Base-by-base conservation (phyloP, 805 yeast genomes). In the Cyberlindnera maritima region DNA sequence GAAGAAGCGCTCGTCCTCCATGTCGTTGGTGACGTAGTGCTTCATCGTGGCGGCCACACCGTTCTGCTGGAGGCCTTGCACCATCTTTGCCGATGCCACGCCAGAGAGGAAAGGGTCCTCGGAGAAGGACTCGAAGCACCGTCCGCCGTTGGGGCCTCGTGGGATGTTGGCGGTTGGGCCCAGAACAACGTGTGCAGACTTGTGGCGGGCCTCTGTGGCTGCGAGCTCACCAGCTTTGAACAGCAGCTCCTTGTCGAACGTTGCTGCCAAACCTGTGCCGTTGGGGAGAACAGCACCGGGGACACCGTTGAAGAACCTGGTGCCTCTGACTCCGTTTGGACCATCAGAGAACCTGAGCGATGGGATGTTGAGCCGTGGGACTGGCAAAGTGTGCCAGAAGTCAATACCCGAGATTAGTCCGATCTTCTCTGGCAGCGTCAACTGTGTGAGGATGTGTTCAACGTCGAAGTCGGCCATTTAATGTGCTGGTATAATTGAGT, bases 241-340 rank as follows among this genome's bases (percentile, higher is more conserved):
- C 29, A 79, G 63, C 49, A 80, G 63, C 4, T 71, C 74, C 55
- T 71, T 69, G 62, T 80, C 71, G 63, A 74, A 80, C 17, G 83
- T 75, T 3, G 85, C 63, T 1, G 79, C 84, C 57, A 80, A 58
- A 4, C 71, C 83, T 10, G 85, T 78, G 23, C 84, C 85, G 57
- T 57, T 53, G 4, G 85, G 82, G 55, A 80, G 72, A 53, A 83
- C 79, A 49, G 78, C 81, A 37, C 82, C 68, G 7, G 80, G 79
- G 21, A 69, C 66, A 23, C 76, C 68, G 49, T 74, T 67, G 56
- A 77, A 76, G 56, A 79, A 77, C 36, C 64, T 70, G 15, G 80
- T 76, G 20, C 85, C 85, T 52, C 85, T 68, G 41, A 79, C 70
- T 49, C 85, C 85, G 55, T 80, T 80, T 37, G 85, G 85, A 17